Percentiles rank a stretch among this genome's conserved stretches.
These are phyloP conservation scores for Claviceps sorghi DNA, from an alignment of 2,329 filamentous ascomycete genomes.

Conservation along the genomic window DNA sequence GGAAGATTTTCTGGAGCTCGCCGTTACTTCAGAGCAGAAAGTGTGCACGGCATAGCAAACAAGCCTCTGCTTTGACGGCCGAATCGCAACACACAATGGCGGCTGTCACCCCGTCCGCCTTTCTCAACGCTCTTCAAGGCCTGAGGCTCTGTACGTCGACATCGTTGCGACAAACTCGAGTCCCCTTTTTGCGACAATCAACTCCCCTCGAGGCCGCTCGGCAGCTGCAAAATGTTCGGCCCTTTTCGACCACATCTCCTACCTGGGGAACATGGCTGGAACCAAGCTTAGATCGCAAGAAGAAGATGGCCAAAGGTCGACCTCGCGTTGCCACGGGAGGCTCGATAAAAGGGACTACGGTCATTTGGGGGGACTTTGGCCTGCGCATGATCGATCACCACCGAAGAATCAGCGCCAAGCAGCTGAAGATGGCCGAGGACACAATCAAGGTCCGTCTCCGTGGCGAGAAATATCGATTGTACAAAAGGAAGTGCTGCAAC, in stretches of 20 bases:
- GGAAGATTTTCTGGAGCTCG: background rate
- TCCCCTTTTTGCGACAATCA: conserved; percentile 17
- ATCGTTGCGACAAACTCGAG: conserved; percentile 24
- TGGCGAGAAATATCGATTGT: conserved; percentile 84
- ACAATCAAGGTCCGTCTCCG: conserved; percentile 79
- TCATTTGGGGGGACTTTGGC: conserved; percentile 93
- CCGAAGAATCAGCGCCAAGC: conserved; percentile 71
- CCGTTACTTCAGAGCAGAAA: background rate
- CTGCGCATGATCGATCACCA: conserved; percentile 89
- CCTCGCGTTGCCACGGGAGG: conserved; percentile 82
- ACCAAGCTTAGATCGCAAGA: conserved; percentile 60
- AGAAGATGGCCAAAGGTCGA: conserved; percentile 82
- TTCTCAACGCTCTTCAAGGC: conserved; percentile 36
- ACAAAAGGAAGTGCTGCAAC: conserved; percentile 81
- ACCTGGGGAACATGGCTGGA: conserved; percentile 62
- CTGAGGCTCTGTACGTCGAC: conserved; percentile 30
- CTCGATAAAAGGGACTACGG: conserved; percentile 80
- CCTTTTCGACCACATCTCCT: conserved; percentile 57
- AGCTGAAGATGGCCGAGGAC: conserved; percentile 83
- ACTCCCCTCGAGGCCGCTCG: conserved; percentile 16
- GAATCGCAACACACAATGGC: conserved; percentile 29
- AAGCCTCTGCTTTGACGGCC: conserved; percentile 6
- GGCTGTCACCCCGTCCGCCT: conserved; percentile 26
- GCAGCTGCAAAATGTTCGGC: conserved; percentile 35
- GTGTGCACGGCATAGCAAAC: background rate